Conservation (phyloP, 306 rosid genomes). For the Cicer cuneatum region DNA sequence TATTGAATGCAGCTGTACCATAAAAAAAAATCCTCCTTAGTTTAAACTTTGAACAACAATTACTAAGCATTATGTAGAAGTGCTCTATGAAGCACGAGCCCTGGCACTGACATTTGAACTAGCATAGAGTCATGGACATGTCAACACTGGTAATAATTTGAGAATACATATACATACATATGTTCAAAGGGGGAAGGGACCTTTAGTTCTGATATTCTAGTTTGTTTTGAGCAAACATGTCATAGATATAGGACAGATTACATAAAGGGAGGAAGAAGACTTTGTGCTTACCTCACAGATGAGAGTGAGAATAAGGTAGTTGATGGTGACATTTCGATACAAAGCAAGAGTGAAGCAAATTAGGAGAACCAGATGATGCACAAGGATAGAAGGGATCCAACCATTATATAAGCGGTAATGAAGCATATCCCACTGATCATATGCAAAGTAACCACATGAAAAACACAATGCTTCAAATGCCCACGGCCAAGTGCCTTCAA, state of each 20-base stretch:
- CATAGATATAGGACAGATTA: conserved; percentile 2
- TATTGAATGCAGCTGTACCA: conserved; percentile 84
- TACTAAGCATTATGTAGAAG: conserved; percentile 1
- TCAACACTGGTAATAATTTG: too few relatives aligned
- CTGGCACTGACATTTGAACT: too few relatives aligned
- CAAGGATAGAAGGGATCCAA: conserved; percentile 78
- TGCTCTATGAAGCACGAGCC: too few relatives aligned
- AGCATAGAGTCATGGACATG: too few relatives aligned
- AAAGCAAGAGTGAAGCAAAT: conserved; percentile 91
- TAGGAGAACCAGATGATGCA: conserved; percentile 90
- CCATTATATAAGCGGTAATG: conserved; percentile 68
- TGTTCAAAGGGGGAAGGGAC: background rate
- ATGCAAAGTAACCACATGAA: conserved; percentile 98
- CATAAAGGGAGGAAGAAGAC: conserved; percentile 16
- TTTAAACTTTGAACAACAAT: conserved; percentile 17
- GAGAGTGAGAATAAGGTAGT: conserved; percentile 96
- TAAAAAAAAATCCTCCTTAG: conserved; percentile 36
- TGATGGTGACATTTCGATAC: conserved; percentile 87
- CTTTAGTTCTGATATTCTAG: background rate
- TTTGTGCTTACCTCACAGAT: conserved; percentile 74
- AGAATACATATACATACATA: background rate
- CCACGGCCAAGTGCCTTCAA: conserved; percentile 86
- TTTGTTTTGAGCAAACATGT: conserved; percentile 20
- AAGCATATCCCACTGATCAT: conserved; percentile 98
- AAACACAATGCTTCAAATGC: conserved; percentile 83